A percentile compares a stretch with the other conserved stretches of the same genome.
phyloP scores from a whole-genome alignment of 2,329 filamentous ascomycete species.

The Alternaria hordeiaustralica region DNA sequence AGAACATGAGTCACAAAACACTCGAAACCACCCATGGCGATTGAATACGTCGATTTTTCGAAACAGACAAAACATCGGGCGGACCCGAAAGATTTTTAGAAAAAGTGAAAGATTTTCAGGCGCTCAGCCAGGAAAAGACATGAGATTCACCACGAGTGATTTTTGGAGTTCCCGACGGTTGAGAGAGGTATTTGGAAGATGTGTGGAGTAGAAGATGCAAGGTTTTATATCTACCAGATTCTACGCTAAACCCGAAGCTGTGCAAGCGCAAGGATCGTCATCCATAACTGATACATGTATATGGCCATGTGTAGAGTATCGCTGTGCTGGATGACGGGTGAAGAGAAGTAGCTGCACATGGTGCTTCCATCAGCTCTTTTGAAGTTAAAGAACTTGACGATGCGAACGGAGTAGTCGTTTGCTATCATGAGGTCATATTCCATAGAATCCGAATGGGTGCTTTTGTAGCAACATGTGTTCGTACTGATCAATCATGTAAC shows the following conservation, averaged over 20 bases:
- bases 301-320: not conserved
- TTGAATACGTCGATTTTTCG: not conserved
- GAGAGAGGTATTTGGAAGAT: not conserved
- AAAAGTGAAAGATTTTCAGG: rapidly evolving
- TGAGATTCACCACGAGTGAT: too few relatives aligned
- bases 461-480: too few relatives aligned
- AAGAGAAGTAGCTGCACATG: not conserved
- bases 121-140: rapidly evolving
- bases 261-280: not conserved
- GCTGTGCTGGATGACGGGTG: not conserved
- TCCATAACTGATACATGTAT: not conserved
- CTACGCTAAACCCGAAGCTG: not conserved
- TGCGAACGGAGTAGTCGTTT: too few relatives aligned
- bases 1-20: not conserved
- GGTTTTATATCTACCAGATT: not conserved
- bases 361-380: not conserved
- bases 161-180: too few relatives aligned
- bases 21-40: not conserved
- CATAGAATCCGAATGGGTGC: too few relatives aligned
- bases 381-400: not conserved
- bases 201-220: not conserved
- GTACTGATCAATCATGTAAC: too few relatives aligned
- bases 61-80: not conserved
- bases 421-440: too few relatives aligned
- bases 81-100: not conserved